Evolutionary conservation across 768 basidiomycete species (phyloP).

Genomic region (Rhodocollybia butyracea): DNA sequence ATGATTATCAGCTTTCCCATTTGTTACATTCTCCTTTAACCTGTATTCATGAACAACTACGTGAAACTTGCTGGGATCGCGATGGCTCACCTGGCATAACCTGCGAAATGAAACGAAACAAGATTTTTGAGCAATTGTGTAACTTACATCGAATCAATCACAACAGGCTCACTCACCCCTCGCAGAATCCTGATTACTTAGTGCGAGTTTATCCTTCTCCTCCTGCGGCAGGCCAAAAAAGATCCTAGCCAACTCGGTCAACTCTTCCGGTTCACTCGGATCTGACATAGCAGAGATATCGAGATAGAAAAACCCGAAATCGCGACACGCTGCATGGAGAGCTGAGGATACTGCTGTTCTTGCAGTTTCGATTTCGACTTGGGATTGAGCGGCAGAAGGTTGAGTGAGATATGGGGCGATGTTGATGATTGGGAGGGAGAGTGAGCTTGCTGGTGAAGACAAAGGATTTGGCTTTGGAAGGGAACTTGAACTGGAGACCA

Average conservation of each 20-base stretch:
- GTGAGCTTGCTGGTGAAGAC: background rate
- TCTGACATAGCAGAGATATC: conserved; percentile 61
- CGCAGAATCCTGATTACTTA: conserved; percentile 68
- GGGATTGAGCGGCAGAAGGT: conserved; percentile 26
- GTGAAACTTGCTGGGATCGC: no score
- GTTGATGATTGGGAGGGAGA: conserved; percentile 66
- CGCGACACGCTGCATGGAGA: conserved; percentile 69
- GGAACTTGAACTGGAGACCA: no score
- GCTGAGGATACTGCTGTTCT: conserved; percentile 45
- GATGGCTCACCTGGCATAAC: conserved; percentile 80
- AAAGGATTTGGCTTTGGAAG: no score
- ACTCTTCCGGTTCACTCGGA: conserved; percentile 57
- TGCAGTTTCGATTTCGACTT: conserved; percentile 32
- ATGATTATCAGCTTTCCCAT: conserved; percentile 80
- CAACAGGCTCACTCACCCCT: conserved; percentile 48
- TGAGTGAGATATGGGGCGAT: conserved; percentile 60
- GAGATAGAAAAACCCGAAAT: conserved; percentile 90
- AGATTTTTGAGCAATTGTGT: background rate
- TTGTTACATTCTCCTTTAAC: conserved; percentile 83
- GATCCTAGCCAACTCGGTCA: conserved; percentile 57
- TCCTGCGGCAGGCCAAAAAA: conserved; percentile 74
- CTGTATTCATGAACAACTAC: no score
- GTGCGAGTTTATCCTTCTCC: conserved; percentile 74
- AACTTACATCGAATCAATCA: background rate
- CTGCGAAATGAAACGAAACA: conserved; percentile 32